phyloP scores from a whole-genome alignment of 129 eudicot species.

The Deinandra increscens region DNA sequence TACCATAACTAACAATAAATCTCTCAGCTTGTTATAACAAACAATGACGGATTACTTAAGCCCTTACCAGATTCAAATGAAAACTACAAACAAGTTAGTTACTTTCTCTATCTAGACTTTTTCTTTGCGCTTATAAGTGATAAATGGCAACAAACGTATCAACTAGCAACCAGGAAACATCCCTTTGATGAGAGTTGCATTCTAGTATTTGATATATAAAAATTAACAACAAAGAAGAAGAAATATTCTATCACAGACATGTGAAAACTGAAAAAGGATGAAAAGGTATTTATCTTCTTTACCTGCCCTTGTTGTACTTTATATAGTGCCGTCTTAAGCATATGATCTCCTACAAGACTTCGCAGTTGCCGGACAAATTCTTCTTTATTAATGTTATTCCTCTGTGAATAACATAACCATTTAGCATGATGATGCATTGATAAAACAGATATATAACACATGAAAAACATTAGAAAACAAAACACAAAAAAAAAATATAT shows the following conservation, averaged over 20 bases:
- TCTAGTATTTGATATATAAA: too few relatives aligned
- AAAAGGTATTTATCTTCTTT: slow-evolving; percentile 8
- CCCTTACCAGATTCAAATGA: too few relatives aligned
- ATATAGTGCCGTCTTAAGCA: slow-evolving; percentile 78
- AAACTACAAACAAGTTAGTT: not conserved
- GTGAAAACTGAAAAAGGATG: slow-evolving; percentile 15
- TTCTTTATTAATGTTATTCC: slow-evolving; percentile 66
- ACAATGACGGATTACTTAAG: too few relatives aligned
- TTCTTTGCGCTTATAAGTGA: too few relatives aligned
- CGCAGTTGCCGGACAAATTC: slow-evolving; percentile 72
- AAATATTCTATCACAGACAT: not conserved
- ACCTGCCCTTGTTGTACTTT: slow-evolving; percentile 81
- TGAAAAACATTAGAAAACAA: slow-evolving; percentile 11
- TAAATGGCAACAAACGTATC: too few relatives aligned
- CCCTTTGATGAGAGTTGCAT: too few relatives aligned
- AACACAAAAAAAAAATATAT: not conserved
- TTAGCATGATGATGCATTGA: not conserved
- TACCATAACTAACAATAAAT: too few relatives aligned
- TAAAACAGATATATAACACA: slow-evolving; percentile 5
- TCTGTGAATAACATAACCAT: slow-evolving; percentile 40
- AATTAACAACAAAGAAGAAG: not conserved
- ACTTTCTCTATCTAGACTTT: too few relatives aligned
- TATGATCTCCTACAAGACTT: slow-evolving; percentile 83
- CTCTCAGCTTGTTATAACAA: too few relatives aligned
- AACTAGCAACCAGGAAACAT: too few relatives aligned